Evolutionary conservation across 2,329 filamentous ascomycete species (phyloP), one percentile per base, ranked within the genome.

Genomic region (Neopestalotiopsis clavispora): DNA sequence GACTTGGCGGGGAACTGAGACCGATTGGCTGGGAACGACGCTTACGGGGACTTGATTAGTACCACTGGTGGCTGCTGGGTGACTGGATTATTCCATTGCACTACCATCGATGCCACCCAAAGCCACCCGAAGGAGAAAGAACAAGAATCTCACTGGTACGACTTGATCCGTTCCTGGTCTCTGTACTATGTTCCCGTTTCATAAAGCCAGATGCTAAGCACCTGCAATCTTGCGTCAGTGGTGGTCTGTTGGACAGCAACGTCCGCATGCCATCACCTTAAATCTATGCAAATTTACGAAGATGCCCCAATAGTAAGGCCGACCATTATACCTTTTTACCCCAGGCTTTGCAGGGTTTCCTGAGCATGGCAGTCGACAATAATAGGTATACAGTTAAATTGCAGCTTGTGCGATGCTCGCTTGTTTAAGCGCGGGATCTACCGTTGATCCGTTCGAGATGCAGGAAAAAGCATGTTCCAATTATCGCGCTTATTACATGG

Each of bases 1-100:
- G 45, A 52, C 45, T 52, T 34, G 59, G 59, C 30, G 28, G 30
- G 59, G 59, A 23, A 38, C 30, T 23, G 23, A 30, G 23, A 34
- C 63, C 63, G 63, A 66, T 66, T 66, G 63, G 63, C 63, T 66
- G 63, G n/a, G 45, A 66, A 38, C 32, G 23, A 23, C 60, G n/a
- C 60, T 49, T 28, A 49, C 40, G 42, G n/a, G 23, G 49, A 58
- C 2, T 57, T 23, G 3, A 28, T n/a, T n/a, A 32, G 40, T 28
- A 20, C 7, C 10, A 38, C 45, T 52, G 45, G 14, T n/a, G 14
- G 7, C 20, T 23, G 9, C 10, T 52, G 45, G 45, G n/a, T 10
- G n/a, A 52, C 45, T 38, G 1, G 34, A 38, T 10, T 38, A 38
- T 38, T 38, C 34, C 34, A 38, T 10, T 38, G 34, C 34, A 38